Evolutionary conservation across 2,329 filamentous ascomycete species (phyloP).

Genomic region (Polychaeton citri): DNA sequence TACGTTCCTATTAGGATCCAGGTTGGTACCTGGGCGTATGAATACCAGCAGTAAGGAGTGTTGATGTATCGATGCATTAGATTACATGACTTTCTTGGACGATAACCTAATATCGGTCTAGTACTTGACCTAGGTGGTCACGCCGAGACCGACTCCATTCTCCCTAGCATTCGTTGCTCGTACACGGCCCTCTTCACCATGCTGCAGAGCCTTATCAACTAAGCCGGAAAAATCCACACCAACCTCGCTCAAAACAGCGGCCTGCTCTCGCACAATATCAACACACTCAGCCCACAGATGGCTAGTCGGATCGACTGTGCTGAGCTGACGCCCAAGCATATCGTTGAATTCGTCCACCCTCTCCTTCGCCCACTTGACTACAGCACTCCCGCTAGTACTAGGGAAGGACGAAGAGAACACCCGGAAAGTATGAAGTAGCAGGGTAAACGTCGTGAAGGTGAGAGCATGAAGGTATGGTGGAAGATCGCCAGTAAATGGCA

Average conservation of each 20-base stretch:
- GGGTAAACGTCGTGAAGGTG: slow-evolving; percentile 87
- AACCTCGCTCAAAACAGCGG: slow-evolving; percentile 65
- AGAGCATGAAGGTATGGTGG: slow-evolving; percentile 90
- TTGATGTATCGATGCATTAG: too few species aligned
- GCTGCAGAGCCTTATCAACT: slow-evolving; percentile 46
- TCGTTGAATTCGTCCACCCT: slow-evolving; percentile 83
- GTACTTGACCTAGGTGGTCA: too few species aligned
- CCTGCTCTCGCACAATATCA: slow-evolving; percentile 67
- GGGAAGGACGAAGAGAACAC: slow-evolving; percentile 47
- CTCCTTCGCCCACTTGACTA: slow-evolving; percentile 97
- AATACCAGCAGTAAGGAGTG: too few species aligned
- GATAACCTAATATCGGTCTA: too few species aligned
- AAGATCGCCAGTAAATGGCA: slow-evolving; percentile 87
- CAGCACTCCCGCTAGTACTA: slow-evolving; percentile 74
- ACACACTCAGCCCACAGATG: slow-evolving; percentile 73
- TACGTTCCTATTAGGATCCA: too few species aligned
- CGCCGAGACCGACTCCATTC: too few species aligned
- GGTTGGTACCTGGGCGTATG: too few species aligned
- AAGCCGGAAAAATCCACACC: slow-evolving; percentile 81
- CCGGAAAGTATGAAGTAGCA: slow-evolving; percentile 79
- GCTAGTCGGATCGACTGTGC: slow-evolving; percentile 66
- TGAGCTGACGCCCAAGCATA: slow-evolving; percentile 70
- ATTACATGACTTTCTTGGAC: too few species aligned
- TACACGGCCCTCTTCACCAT: not conserved
- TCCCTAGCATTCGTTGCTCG: too few species aligned